Evolutionary conservation across 2,329 filamentous ascomycete species (phyloP), one percentile per base, ranked within the genome.

Genomic region (Zalaria sp.): DNA sequence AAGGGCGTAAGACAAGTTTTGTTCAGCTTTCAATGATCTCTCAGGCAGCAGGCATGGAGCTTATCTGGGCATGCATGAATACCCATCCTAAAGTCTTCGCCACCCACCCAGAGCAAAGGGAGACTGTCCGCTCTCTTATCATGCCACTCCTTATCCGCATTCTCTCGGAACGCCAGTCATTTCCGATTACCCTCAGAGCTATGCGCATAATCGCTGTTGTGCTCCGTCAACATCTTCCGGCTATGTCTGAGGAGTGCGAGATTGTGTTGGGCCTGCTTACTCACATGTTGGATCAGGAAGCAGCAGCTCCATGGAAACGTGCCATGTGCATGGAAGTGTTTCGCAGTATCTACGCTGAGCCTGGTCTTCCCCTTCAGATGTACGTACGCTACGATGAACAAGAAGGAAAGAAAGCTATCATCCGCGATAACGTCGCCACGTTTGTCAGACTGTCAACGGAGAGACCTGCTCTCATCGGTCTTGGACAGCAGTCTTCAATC

Each of bases 371-470:
- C 2, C 71, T 91, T 35, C 77, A 81, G 32, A 84, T 94, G 2
- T 96, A 85, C 56, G 71, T 76, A 5, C 68, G 83, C 10, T 96
- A 86, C 51, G 89, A 98, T 56, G 73, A 75, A 9, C 67, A 75
- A 39, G 71, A 84, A 35, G 79, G 75, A 3, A 77, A 81, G 51
- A 89, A 81, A 51, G 71, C 80, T 39, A 76, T 96, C 18, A 66
- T 98, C 25, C 81, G 83, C 52, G 82, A 87, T 43, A 70, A 95
- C 46, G 81, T 91, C 47, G 83, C 85, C 6, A 81, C 83, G 0
- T 88, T 98, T 55, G 91, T 96, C n/a, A 78, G 87, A 9, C 67
- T 96, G 5, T 89, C 89, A 42, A 87, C 87, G 0, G 91, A 98
- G 56, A 94, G 87, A 54, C 91, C 91, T 1, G 68, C 75, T 0